Base-by-base conservation (phyloP, 2,329 filamentous ascomycete species). In the Fusarium palustre region DNA sequence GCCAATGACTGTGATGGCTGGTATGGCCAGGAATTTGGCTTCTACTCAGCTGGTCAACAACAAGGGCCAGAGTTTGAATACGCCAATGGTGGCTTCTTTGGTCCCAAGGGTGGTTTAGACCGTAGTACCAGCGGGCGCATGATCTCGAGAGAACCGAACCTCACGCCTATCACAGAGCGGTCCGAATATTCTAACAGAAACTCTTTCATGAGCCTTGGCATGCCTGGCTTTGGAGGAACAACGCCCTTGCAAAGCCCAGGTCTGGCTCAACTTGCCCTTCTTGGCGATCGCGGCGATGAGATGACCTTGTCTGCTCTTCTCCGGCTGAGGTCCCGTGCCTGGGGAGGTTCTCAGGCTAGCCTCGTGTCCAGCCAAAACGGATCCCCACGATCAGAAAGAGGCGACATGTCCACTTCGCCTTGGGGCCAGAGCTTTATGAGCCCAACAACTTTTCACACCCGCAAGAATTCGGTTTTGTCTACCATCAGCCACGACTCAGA, bases 151-250 rank as follows among this genome's bases (percentile, higher is more conserved):
- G 95, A 97, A 77, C 95, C 96, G 2, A 97, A 96, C 74, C 82
- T 99, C 48, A 98, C 96, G 2, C 96, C 96, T 8, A 98, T 99
- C 73, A 98, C 95, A 0, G 96, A 98, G 78, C 88, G 94, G 15
- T 97, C 93, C 62, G 96, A 99, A 79, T 97, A 97, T 83, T 97
- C 93, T 42, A 97, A 97, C 62, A 89, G 96, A 45, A 98, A 97
- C 77, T 97, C 92, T 1, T 88, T 97, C 61, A 92, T 97, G 82
- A 93, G 91, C 61, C 82, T 95, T 65, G 81, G 79, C 30, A 79
- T 82, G 62, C 77, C 79, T 13, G 72, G 76, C 5, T 74, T 79
- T 31, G 75, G 75, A 15, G 87, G 84, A 59, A 77, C 76, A 12
- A 87, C 82, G 41, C 79, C 80, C 1, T 74, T 93, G 4, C 84